Evolutionary conservation across 2,329 filamentous ascomycete species (phyloP).

Genomic region (Aspergillus tanneri): DNA sequence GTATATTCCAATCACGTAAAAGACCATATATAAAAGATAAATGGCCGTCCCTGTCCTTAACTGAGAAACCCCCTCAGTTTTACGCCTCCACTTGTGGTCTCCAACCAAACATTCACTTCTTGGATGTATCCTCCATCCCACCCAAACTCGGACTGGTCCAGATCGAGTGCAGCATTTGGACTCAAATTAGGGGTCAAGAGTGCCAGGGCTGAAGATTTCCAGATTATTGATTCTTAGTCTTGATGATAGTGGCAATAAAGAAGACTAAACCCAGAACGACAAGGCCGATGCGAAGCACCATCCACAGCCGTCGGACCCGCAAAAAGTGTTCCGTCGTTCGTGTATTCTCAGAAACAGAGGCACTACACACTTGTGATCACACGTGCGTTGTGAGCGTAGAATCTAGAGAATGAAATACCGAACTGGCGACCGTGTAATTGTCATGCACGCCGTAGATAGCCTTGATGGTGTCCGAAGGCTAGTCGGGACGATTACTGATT

Average conservation of each 20-base stretch:
- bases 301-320: slow-evolving; percentile 26
- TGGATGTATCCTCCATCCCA: slow-evolving; percentile 23
- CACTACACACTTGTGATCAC: slow-evolving; percentile 20
- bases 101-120: slow-evolving; percentile 24
- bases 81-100: slow-evolving; percentile 20
- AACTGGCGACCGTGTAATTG: slow-evolving; percentile 21
- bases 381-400: slow-evolving; percentile 21
- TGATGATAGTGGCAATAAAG: slow-evolving; percentile 47
- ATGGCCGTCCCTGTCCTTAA: background rate
- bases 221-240: slow-evolving; percentile 28
- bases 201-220: slow-evolving; percentile 27
- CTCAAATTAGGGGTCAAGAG: slow-evolving; percentile 24
- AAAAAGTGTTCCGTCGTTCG: slow-evolving; percentile 24
- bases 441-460: slow-evolving; percentile 23
- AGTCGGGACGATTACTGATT: slow-evolving; percentile 22
- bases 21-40: too few relatives aligned
- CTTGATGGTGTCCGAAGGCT: slow-evolving; percentile 20
- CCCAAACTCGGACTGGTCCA: slow-evolving; percentile 19
- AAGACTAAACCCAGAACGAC: slow-evolving; percentile 49
- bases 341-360: slow-evolving; percentile 15
- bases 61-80: slow-evolving; percentile 14
- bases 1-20: too few relatives aligned
- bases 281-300: slow-evolving; percentile 20
- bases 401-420: slow-evolving; percentile 19
- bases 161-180: slow-evolving; percentile 16